Conservation (phyloP, 441 rosid genomes). For the Biscutella auriculata region DNA sequence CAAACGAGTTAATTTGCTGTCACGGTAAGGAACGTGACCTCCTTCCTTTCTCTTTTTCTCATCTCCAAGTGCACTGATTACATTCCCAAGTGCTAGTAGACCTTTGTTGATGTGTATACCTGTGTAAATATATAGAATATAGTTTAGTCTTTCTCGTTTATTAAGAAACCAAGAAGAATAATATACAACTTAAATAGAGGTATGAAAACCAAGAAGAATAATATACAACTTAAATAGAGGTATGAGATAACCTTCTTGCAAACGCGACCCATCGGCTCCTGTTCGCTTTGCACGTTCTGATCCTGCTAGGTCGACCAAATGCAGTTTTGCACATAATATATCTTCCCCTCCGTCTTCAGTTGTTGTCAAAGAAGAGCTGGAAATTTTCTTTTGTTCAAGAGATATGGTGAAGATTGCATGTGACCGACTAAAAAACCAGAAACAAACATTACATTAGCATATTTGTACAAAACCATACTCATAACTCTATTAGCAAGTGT, state of each 20-base stretch:
- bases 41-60: slow-evolving; percentile 94
- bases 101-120: slow-evolving; percentile 96
- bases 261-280: slow-evolving; percentile 89
- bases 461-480: background rate
- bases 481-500: background rate
- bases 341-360: slow-evolving; percentile 57
- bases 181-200: no score
- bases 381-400: slow-evolving; percentile 78
- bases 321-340: slow-evolving; percentile 83
- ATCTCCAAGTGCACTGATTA: slow-evolving; percentile 93
- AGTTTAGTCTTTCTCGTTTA: background rate
- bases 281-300: slow-evolving; percentile 95
- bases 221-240: background rate
- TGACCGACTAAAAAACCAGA: slow-evolving; percentile 56
- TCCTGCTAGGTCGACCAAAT: slow-evolving; percentile 90
- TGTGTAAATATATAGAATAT: slow-evolving; percentile 12
- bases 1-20: slow-evolving; percentile 96
- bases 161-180: no score
- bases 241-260: slow-evolving; percentile 70
- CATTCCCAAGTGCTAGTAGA: slow-evolving; percentile 84
- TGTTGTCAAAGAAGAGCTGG: slow-evolving; percentile 21
- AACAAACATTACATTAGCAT: background rate
- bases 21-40: slow-evolving; percentile 92
- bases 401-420: slow-evolving; percentile 94
- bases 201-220: slow-evolving; percentile 1